Base-by-base conservation (phyloP, 75 land plant genomes). In the Pseudotsuga menziesii region DNA sequence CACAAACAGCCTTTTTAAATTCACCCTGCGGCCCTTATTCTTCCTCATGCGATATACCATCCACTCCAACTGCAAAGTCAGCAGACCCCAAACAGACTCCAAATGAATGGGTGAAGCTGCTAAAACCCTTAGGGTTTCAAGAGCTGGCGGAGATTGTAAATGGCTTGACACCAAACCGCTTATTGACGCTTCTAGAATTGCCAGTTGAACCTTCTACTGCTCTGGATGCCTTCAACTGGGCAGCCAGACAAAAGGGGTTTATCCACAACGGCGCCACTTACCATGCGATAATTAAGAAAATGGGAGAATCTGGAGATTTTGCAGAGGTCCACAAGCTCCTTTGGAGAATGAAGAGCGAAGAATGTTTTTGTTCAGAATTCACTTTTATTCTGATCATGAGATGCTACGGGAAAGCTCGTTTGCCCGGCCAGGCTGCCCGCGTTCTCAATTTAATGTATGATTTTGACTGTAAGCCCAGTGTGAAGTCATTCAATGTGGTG, bases 181-280 rank as follows among this genome's bases (percentile, higher is more conserved):
- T 91, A 0, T 79, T 81, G 57, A 75, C 79, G 25, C 61, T 91
- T 41, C 78, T 91, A 4, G 26, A 77, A 22, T 80, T 86, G 60
- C 91, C 93, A 9, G 63, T 89, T 17, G 84, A 89, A 27, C 66
- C 85, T 8, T 71, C 85, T n/a, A 83, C 83, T 2, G 85, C 87
- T 0, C 55, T 89, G 80, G 75, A 80, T 62, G 13, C 87, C 48
- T 94, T 94, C 74, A 57, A 84, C 16, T 89, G 92, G 92, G 94
- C 84, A 23, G 75, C 75, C 29, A 36, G 76, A 56, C 90, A 91
- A 62, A 78, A 76, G 60, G 87, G 86, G 52, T 89, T 85, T 73
- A 80, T 67, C 16, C 89, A 86, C 72, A 35, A 84, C 8, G 82
- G 82, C 39, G 83, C 79, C 69, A 88, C 84, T 2, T 90, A 88